Evolutionary conservation across 108 stramenopile species (phyloP).

Genomic region (Nitzschia palea): DNA sequence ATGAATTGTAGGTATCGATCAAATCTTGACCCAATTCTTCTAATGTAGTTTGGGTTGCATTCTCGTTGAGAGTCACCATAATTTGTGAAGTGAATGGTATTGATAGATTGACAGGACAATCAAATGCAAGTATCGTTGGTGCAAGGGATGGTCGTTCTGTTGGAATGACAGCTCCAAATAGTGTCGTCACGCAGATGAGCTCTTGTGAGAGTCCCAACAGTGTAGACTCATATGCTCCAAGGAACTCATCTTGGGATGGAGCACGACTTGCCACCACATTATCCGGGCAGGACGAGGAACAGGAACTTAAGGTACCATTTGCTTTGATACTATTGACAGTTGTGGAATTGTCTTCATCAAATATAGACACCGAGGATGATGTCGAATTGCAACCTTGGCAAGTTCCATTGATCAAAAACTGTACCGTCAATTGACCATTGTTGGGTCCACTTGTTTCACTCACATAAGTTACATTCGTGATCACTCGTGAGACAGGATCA

Average conservation of each 20-base stretch:
- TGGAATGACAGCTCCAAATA: background rate
- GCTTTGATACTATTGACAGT: background rate
- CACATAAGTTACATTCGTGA: background rate
- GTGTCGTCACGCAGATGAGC: background rate
- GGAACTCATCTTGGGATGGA: background rate
- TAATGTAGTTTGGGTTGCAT: background rate
- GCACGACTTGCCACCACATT: background rate
- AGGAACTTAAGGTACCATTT: background rate
- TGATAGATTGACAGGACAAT: background rate
- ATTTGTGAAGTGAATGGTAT: background rate
- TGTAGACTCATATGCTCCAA: background rate
- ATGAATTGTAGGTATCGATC: background rate
- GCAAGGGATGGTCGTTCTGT: background rate
- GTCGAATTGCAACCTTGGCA: conserved; percentile 2
- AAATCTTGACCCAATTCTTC: background rate
- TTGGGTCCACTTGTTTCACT: background rate
- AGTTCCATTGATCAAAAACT: background rate
- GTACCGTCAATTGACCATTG: background rate
- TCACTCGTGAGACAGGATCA: conserved; percentile 14
- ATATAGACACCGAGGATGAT: background rate
- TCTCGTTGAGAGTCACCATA: background rate
- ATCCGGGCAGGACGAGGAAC: background rate
- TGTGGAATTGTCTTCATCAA: background rate
- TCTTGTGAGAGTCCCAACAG: background rate
- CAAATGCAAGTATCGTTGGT: background rate